Evolutionary conservation across 2,329 filamentous ascomycete species (phyloP).

Genomic region (Tolypocladium amazonense): DNA sequence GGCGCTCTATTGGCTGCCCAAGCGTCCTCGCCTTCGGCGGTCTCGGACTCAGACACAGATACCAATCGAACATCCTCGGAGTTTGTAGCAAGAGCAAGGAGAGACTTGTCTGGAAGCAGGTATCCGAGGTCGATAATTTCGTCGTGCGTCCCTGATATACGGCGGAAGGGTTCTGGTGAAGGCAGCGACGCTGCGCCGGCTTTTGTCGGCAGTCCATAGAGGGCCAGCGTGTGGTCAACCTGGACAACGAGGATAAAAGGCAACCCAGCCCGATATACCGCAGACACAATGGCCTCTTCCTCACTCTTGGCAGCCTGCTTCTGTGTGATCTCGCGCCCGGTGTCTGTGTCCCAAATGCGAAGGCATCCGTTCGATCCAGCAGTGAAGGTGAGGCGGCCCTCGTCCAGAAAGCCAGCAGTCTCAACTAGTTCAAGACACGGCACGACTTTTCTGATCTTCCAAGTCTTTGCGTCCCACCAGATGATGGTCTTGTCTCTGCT

Average conservation of each 20-base stretch:
- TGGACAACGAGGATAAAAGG: slow-evolving; percentile 73
- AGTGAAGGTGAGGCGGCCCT: slow-evolving; percentile 65
- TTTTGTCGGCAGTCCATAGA: slow-evolving; percentile 48
- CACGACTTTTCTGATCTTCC: slow-evolving; percentile 72
- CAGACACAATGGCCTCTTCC: slow-evolving; percentile 58
- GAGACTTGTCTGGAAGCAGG: slow-evolving; percentile 65
- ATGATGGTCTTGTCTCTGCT: slow-evolving; percentile 91
- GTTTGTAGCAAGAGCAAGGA: slow-evolving; percentile 88
- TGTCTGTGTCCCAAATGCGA: slow-evolving; percentile 71
- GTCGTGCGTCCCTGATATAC: slow-evolving; percentile 93
- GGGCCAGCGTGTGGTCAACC: slow-evolving; percentile 75
- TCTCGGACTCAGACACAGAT: slow-evolving; percentile 44
- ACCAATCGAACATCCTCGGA: slow-evolving; percentile 87
- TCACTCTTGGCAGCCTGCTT: slow-evolving; percentile 55
- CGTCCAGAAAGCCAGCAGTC: slow-evolving; percentile 65
- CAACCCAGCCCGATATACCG: slow-evolving; percentile 54
- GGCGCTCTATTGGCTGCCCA: slow-evolving; percentile 20
- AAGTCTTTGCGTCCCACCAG: slow-evolving; percentile 78
- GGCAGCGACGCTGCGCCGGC: slow-evolving; percentile 22
- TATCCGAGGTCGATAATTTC: slow-evolving; percentile 94
- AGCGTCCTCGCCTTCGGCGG: slow-evolving; percentile 8
- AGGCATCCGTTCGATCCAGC: slow-evolving; percentile 76
- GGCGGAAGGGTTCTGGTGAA: slow-evolving; percentile 47
- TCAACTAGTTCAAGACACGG: slow-evolving; percentile 82
- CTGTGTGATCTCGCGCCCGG: slow-evolving; percentile 67